Evolutionary conservation across 768 basidiomycete species (phyloP).

Genomic region (Suillus discolor): DNA sequence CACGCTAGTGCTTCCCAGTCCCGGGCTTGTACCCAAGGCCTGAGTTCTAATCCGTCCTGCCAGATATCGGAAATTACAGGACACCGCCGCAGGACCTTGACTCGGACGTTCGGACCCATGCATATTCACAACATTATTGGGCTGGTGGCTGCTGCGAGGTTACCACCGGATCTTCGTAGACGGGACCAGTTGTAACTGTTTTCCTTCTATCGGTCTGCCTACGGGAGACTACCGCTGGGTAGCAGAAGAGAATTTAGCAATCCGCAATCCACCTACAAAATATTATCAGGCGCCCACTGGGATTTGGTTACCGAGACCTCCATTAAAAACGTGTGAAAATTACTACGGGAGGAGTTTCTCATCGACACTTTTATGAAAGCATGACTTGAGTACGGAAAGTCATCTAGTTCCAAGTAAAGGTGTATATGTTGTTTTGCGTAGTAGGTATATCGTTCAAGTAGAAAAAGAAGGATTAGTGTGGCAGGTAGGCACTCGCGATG

Average conservation of each 20-base stretch:
- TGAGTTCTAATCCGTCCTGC: neutral
- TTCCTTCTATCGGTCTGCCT: neutral
- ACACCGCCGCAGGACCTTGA: neutral
- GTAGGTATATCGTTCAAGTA: neutral
- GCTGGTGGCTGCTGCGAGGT: neutral
- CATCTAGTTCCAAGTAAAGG: neutral
- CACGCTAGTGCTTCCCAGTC: neutral
- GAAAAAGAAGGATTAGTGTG: neutral
- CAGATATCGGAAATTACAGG: neutral
- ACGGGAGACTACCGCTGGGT: constrained; percentile 12
- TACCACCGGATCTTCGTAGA: neutral
- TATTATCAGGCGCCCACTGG: neutral
- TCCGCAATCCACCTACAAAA: neutral
- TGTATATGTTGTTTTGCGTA: neutral
- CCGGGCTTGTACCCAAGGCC: neutral
- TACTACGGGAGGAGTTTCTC: neutral
- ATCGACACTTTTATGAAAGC: neutral
- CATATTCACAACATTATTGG: neutral
- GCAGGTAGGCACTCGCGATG: neutral
- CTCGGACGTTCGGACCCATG: neutral
- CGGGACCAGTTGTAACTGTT: neutral
- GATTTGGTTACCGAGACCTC: neutral
- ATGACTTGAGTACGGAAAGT: neutral
- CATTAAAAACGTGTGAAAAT: neutral
- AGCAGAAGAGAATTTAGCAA: neutral